These are phyloP conservation scores for Ustilago cynodontis DNA, from an alignment of 1,284 basidiomycete genomes.

Conservation along the genomic window DNA sequence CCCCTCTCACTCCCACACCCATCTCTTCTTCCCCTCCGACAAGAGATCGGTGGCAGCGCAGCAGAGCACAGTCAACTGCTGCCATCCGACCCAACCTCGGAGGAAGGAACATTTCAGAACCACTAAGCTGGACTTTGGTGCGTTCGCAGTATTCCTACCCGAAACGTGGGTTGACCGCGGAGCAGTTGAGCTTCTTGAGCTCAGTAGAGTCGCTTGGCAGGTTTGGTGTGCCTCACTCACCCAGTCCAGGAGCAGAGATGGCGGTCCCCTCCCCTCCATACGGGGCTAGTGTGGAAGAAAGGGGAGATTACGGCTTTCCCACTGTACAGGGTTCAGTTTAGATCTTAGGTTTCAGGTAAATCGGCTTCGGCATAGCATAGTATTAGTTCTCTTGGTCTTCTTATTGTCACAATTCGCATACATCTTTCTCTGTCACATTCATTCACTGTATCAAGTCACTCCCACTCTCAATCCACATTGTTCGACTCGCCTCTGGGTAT, in stretches of 20 bases:
- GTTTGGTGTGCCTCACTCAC: slow-evolving; percentile 33
- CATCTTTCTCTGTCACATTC: neutral
- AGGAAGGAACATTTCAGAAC: slow-evolving; percentile 38
- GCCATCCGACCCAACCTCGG: slow-evolving; percentile 5
- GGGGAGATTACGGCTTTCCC: slow-evolving; percentile 42
- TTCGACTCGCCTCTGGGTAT: slow-evolving; percentile 8
- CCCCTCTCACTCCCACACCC: slow-evolving; percentile 19
- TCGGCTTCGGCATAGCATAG: neutral
- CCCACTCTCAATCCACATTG: neutral
- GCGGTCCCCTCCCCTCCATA: slow-evolving; percentile 26
- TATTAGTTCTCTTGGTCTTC: neutral
- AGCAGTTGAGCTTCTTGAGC: slow-evolving; percentile 48
- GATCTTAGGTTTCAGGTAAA: neutral
- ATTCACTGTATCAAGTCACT: neutral
- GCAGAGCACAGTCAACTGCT: slow-evolving; percentile 18
- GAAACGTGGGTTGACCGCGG: slow-evolving; percentile 33
- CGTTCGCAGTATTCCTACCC: slow-evolving; percentile 46
- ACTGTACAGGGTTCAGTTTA: neutral
- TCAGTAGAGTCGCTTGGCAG: slow-evolving; percentile 49
- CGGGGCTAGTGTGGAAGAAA: slow-evolving; percentile 1
- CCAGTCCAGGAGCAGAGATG: neutral
- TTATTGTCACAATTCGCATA: neutral
- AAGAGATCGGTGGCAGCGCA: neutral
- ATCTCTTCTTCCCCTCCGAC: neutral
- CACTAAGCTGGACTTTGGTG: slow-evolving; percentile 43